phyloP scores from a whole-genome alignment of 371 early-diverging fungal genomes.

The Circinella minor region DNA sequence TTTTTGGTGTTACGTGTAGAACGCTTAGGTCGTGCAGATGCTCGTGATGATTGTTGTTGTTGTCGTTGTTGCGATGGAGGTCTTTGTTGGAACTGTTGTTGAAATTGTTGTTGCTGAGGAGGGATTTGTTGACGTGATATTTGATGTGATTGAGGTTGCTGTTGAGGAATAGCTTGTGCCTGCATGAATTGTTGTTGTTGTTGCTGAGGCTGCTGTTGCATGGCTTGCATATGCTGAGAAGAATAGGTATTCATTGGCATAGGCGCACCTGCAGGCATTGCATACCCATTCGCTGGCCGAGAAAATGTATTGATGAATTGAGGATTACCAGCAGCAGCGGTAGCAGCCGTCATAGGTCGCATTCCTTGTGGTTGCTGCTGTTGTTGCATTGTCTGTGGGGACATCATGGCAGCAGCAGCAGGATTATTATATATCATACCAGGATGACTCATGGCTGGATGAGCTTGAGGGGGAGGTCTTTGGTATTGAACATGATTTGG shows the following conservation, averaged over 20 bases:
- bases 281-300: slow-evolving; percentile 25
- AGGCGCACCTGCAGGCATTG: slow-evolving; percentile 16
- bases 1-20: slow-evolving; percentile 43
- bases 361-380: slow-evolving; percentile 3
- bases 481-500: slow-evolving; percentile 20
- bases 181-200: slow-evolving; percentile 9
- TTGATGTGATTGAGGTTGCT: slow-evolving; percentile 1
- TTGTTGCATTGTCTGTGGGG: slow-evolving; percentile 21
- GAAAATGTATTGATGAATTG: slow-evolving; percentile 30
- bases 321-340: slow-evolving; percentile 14
- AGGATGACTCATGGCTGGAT: slow-evolving; percentile 23
- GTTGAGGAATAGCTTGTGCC: slow-evolving; percentile 4
- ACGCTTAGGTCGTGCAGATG: slow-evolving; percentile 35
- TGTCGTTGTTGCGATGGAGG: slow-evolving; percentile 11
- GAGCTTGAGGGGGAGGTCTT: slow-evolving; percentile 6
- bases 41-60: slow-evolving; percentile 31
- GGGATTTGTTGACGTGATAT: slow-evolving; percentile 5
- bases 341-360: neutral
- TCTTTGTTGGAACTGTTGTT: slow-evolving; percentile 16
- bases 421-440: slow-evolving; percentile 30
- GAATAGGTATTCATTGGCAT: slow-evolving; percentile 15
- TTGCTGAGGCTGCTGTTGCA: neutral
- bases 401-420: slow-evolving; percentile 23
- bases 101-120: neutral
- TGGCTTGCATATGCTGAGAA: neutral